A percentile compares a stretch with the other conserved stretches of the same genome.
Conservation (phyloP, 345 rosid genomes). For the Iberis pinnata region DNA sequence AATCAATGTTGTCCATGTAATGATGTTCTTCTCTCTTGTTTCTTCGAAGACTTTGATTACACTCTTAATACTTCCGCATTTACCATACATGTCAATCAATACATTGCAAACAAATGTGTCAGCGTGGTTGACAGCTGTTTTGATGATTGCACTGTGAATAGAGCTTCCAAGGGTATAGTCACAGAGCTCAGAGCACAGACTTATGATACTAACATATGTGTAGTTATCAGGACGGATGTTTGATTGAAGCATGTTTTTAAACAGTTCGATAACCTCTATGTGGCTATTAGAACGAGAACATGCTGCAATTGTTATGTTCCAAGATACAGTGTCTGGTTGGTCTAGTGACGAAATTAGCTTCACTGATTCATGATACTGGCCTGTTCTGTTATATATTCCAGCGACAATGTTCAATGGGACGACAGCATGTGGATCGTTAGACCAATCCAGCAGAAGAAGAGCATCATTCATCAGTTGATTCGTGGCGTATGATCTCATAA, state of each 20-base stretch:
- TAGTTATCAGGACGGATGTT: slow-evolving; percentile 57
- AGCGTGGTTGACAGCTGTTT: slow-evolving; percentile 39
- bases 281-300: slow-evolving; percentile 51
- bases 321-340: slow-evolving; percentile 66
- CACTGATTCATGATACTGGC: slow-evolving; percentile 49
- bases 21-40: slow-evolving; percentile 44
- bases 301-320: slow-evolving; percentile 77
- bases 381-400: slow-evolving; percentile 58
- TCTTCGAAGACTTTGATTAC: slow-evolving; percentile 42
- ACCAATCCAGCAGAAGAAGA: slow-evolving; percentile 37
- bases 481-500: slow-evolving; percentile 59
- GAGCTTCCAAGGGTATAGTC: slow-evolving; percentile 64
- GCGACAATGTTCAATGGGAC: slow-evolving; percentile 54
- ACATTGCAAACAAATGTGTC: slow-evolving; percentile 63
- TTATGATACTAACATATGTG: slow-evolving; percentile 68
- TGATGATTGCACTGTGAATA: slow-evolving; percentile 58
- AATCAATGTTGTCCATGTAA: slow-evolving; percentile 80
- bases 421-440: slow-evolving; percentile 29
- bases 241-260: slow-evolving; percentile 48
- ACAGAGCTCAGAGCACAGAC: slow-evolving; percentile 42
- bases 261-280: slow-evolving; percentile 52
- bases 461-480: slow-evolving; percentile 52
- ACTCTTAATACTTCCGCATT: slow-evolving; percentile 57
- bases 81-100: slow-evolving; percentile 87
- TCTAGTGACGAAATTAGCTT: slow-evolving; percentile 60